phyloP scores from a whole-genome alignment of 202 grass and related monocot genomes.

The Brachypodium distachyon region DNA sequence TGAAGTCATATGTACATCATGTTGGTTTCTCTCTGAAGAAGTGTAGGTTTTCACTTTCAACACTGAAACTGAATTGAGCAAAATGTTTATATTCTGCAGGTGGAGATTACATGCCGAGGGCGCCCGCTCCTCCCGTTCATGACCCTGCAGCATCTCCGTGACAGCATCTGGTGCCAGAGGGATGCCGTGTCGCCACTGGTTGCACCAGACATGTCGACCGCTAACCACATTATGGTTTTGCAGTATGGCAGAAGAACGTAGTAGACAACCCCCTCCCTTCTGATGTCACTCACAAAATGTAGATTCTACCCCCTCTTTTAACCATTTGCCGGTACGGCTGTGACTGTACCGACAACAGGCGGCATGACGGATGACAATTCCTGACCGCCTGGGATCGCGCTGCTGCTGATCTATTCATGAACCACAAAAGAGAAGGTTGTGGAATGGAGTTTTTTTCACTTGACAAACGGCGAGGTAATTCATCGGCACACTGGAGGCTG shows the following conservation, averaged over 20 bases:
- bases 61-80: not conserved
- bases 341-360: constrained; percentile 2
- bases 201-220: constrained; percentile 22
- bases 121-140: constrained; percentile 47
- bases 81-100: constrained; percentile 29
- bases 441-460: constrained; percentile 1
- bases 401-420: constrained; percentile 28
- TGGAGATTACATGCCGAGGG: constrained; percentile 80
- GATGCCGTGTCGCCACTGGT: constrained; percentile 37
- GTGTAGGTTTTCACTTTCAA: not conserved
- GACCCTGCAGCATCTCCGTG: constrained; percentile 67
- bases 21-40: constrained; percentile 4
- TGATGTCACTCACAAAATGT: constrained; percentile 36
- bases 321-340: constrained; percentile 9
- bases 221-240: constrained; percentile 76
- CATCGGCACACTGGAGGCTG: constrained; percentile 1
- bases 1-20: constrained; percentile 7
- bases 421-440: constrained; percentile 16
- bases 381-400: constrained; percentile 26
- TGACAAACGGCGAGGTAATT: not conserved
- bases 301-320: constrained; percentile 27
- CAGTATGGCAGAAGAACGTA: constrained; percentile 68
- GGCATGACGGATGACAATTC: constrained; percentile 37
- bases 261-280: constrained; percentile 18
- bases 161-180: constrained; percentile 69